These are phyloP conservation scores for Corymbia citriodora DNA, from an alignment of 441 rosid genomes.

Conservation along the genomic window DNA sequence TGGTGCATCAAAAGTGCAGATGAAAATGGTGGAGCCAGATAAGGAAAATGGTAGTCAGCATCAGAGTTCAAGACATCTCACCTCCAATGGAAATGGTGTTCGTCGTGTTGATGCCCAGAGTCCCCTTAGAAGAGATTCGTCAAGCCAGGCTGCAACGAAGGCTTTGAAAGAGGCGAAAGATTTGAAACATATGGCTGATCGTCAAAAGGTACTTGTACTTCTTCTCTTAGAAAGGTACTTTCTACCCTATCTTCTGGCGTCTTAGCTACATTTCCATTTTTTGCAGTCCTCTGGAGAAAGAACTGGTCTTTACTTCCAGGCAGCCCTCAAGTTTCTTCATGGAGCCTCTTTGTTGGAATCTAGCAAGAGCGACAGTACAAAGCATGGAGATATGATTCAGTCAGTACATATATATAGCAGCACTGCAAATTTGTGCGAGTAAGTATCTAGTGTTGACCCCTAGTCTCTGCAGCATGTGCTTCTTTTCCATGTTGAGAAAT, in stretches of 20 bases:
- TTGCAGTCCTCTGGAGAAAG: constrained; percentile 68
- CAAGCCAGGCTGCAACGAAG: constrained; percentile 63
- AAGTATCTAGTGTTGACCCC: constrained; percentile 29
- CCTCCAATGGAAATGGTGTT: constrained; percentile 46
- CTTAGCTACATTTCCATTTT: constrained; percentile 4
- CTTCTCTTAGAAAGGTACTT: constrained; percentile 10
- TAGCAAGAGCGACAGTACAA: constrained; percentile 52
- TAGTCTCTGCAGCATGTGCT: background rate
- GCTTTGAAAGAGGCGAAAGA: constrained; percentile 91
- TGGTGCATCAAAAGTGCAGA: constrained; percentile 32
- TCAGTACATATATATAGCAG: constrained; percentile 60
- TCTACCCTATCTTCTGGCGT: constrained; percentile 1
- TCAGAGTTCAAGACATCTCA: constrained; percentile 30
- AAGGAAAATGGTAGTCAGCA: constrained; percentile 40
- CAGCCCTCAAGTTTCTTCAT: constrained; percentile 89
- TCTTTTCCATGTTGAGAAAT: background rate
- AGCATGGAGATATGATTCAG: constrained; percentile 67
- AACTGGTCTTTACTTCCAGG: constrained; percentile 83
- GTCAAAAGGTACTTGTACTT: constrained; percentile 52
- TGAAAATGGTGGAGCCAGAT: constrained; percentile 38
- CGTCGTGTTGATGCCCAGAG: constrained; percentile 57
- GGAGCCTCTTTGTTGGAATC: constrained; percentile 80
- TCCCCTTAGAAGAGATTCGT: constrained; percentile 68
- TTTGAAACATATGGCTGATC: constrained; percentile 95
- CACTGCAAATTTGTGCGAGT: constrained; percentile 97